Percentiles rank a stretch among this genome's conserved stretches.
Evolutionary conservation across 768 basidiomycete species (phyloP).

Genomic region (Boletellus ananas): DNA sequence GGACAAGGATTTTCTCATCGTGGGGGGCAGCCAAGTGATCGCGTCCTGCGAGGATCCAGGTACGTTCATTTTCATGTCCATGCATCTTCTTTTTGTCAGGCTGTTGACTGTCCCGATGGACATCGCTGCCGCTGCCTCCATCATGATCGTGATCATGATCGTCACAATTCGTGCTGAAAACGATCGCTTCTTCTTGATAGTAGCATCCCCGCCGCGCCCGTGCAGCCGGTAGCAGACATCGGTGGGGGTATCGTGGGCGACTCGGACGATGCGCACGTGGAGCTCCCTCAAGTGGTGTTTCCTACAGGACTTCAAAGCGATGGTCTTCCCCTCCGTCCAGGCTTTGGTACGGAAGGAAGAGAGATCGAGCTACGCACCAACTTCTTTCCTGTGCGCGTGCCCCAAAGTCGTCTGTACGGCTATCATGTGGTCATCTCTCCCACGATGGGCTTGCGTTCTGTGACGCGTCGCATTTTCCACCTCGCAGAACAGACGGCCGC

Average conservation of each 20-base stretch:
- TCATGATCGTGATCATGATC: too few species aligned
- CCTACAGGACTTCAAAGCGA: too few species aligned
- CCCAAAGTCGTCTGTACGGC: constrained; percentile 39
- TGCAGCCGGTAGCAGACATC: neutral
- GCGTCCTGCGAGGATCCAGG: neutral
- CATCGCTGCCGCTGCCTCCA: too few species aligned
- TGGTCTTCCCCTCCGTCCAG: neutral
- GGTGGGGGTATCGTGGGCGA: neutral
- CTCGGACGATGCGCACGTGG: neutral
- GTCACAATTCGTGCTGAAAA: too few species aligned
- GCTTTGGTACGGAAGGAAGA: constrained; percentile 33
- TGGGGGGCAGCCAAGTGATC: neutral
- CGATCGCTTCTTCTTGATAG: neutral
- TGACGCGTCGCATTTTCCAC: constrained; percentile 39
- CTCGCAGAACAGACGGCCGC: constrained; percentile 38
- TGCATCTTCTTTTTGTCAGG: too few species aligned
- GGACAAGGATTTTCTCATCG: neutral
- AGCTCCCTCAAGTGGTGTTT: neutral
- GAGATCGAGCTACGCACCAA: constrained; percentile 44
- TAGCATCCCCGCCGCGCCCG: too few species aligned
- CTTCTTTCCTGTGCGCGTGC: constrained; percentile 42
- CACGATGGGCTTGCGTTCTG: constrained; percentile 22
- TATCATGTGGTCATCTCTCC: constrained; percentile 38
- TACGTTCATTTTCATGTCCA: too few species aligned
- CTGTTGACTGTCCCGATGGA: too few species aligned